Conservation (phyloP, 495 filamentous ascomycete genomes). For the Penicillium simplicissimum region DNA sequence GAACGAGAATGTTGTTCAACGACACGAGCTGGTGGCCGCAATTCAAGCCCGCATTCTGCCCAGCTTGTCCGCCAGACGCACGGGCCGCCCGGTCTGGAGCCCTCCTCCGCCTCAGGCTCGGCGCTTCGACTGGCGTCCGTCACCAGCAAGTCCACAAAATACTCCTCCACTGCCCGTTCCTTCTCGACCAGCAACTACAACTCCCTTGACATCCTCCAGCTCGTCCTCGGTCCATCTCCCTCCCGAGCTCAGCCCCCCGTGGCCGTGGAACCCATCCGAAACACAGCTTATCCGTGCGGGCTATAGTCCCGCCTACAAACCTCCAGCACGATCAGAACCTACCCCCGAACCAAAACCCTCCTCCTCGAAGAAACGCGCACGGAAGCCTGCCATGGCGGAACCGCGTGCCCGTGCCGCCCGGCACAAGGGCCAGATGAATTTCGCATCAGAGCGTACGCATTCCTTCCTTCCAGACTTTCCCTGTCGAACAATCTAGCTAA, state of each 20-base stretch:
- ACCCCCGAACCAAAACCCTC: not conserved
- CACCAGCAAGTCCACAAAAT: not conserved
- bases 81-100: constrained; percentile 11
- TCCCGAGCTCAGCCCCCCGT: constrained; percentile 2
- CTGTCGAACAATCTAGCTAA: constrained; percentile 6
- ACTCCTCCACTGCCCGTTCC: not conserved
- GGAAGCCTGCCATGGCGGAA: constrained; percentile 53
- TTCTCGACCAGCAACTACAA: not conserved
- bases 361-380: constrained; percentile 5
- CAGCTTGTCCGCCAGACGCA: constrained; percentile 27
- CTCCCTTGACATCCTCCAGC: not conserved
- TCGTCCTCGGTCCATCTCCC: constrained; percentile 3
- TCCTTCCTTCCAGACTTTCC: not conserved
- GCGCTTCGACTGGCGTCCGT: not conserved
- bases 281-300: constrained; percentile 28
- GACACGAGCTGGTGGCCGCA: not conserved
- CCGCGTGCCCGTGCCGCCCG: constrained; percentile 75
- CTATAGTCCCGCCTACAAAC: constrained; percentile 29
- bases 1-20: not conserved
- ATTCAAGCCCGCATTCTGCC: constrained; percentile 26
- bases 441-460: constrained; percentile 71
- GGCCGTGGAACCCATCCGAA: constrained; percentile 22
- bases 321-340: not conserved
- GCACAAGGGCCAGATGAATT: constrained; percentile 89
- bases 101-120: not conserved